Conservation (phyloP, 2,329 filamentous ascomycete genomes). For the Xylaria sp. region DNA sequence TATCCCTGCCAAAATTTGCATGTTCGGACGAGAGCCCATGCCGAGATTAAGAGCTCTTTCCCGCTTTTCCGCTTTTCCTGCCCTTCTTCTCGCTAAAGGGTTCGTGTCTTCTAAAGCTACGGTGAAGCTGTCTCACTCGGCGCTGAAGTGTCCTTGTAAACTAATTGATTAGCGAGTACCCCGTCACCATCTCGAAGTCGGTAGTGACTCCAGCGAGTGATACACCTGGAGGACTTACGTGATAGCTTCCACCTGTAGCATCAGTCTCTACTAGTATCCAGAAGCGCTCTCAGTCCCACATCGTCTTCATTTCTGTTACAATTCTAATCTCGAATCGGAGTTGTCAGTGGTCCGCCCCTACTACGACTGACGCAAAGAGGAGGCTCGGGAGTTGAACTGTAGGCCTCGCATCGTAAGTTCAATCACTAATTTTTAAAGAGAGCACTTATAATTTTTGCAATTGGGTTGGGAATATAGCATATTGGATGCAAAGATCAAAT, state of each 20-base stretch:
- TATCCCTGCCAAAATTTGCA: conserved; percentile 6
- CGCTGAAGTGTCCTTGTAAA: neutral
- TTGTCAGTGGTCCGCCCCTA: neutral
- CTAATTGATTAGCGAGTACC: neutral
- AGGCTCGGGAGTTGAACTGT: neutral
- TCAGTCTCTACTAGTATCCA: conserved; percentile 14
- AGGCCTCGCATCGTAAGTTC: neutral
- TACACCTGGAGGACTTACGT: neutral
- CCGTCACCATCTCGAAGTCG: neutral
- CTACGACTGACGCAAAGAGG: neutral
- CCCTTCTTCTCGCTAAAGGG: neutral
- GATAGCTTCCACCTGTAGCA: neutral
- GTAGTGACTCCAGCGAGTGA: neutral
- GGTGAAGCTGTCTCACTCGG: neutral
- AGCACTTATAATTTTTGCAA: neutral
- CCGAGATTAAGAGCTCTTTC: conserved; percentile 26
- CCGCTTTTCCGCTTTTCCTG: conserved; percentile 14
- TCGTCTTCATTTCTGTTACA: conserved; percentile 22
- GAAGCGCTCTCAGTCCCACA: conserved; percentile 23
- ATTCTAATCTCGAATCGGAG: conserved; percentile 20
- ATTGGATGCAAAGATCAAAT: neutral
- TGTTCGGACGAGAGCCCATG: conserved; percentile 7
- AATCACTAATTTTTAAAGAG: neutral
- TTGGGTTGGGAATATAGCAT: too few species aligned
- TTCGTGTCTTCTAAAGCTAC: neutral